phyloP scores from a whole-genome alignment of 1,139 yeast genomes.

The Tardiomyces blankii region DNA sequence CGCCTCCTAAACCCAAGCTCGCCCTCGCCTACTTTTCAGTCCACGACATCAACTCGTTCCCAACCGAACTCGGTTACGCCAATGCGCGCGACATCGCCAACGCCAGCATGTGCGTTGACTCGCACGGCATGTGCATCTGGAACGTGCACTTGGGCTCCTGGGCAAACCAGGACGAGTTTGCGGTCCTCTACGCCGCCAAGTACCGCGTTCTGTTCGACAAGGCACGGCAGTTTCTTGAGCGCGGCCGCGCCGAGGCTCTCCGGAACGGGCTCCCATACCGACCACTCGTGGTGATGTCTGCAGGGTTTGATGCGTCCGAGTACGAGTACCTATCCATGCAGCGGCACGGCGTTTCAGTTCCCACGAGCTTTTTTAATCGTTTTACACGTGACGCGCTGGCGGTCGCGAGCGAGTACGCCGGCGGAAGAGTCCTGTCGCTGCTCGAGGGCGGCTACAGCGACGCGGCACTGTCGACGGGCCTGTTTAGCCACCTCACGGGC shows the following conservation, averaged over 20 bases:
- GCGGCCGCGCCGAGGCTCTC: conserved; percentile 27
- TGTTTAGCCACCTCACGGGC: conserved; percentile 69
- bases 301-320: conserved; percentile 87
- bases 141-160: conserved; percentile 70
- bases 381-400: conserved; percentile 65
- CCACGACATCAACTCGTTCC: conserved; percentile 81
- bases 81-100: conserved; percentile 59
- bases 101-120: conserved; percentile 71
- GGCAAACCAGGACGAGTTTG: conserved; percentile 50
- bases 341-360: conserved; percentile 74
- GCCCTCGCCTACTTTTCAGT: conserved; percentile 69
- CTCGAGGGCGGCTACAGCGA: conserved; percentile 86
- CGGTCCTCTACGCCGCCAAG: conserved; percentile 47
- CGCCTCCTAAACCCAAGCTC: conserved; percentile 5
- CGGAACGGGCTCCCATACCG: conserved; percentile 35
- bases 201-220: conserved; percentile 54
- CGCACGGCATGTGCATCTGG: conserved; percentile 76
- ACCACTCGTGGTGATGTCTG: conserved; percentile 63
- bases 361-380: conserved; percentile 65
- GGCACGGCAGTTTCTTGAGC: conserved; percentile 51
- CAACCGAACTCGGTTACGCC: conserved; percentile 73
- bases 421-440: conserved; percentile 56
- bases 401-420: conserved; percentile 48
- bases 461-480: conserved; percentile 72
- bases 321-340: conserved; percentile 78